Base-by-base conservation (phyloP, 2,329 filamentous ascomycete genomes). In the Passalora sequoiae region DNA sequence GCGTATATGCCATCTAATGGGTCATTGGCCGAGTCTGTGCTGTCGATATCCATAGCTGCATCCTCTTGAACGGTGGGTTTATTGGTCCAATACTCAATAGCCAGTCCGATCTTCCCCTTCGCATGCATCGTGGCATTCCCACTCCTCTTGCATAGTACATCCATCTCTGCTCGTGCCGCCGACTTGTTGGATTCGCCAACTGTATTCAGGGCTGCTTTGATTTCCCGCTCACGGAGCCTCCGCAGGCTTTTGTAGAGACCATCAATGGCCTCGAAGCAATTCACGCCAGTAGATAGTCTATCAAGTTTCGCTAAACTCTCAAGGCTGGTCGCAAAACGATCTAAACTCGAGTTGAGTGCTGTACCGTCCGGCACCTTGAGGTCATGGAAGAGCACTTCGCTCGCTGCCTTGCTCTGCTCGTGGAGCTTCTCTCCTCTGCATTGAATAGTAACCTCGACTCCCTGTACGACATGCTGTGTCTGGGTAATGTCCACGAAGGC, bases 201-300 rank as follows among this genome's bases (percentile, higher is more conserved):
- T 21, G 81, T 29, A 3, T 44, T 38, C 27, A 46, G 51, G 6
- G 54, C 62, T 49, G 71, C 75, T 43, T 76, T 71, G 47, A 82
- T 68, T 59, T 92, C 86, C 71, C 85, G 84, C 33, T 78, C 71
- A 57, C 85, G 80, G n/a, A 94, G 67, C 54, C 74, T 80, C 46
- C 75, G 71, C 47, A 92, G 68, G 57, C 84, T 86, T 44, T 76
- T 76, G 61, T 83, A 86, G 4, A 94, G 71, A 3, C 85, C 85
- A 3, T 78, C 80, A 32, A 91, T 71, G 0, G 86, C 86, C 60
- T 88, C 84, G 60, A 86, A 84, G 61, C 86, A 86, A 55, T 86
- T 86, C 6, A 91, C 72, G 1, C 80, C 80, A 21, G 76, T 70
- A 16, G 85, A 88, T 40, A 91, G 72, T 54, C 80, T 82, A 60